These are phyloP conservation scores for Centaurea solstitialis DNA, from an alignment of 129 eudicot genomes.

Conservation along the genomic window DNA sequence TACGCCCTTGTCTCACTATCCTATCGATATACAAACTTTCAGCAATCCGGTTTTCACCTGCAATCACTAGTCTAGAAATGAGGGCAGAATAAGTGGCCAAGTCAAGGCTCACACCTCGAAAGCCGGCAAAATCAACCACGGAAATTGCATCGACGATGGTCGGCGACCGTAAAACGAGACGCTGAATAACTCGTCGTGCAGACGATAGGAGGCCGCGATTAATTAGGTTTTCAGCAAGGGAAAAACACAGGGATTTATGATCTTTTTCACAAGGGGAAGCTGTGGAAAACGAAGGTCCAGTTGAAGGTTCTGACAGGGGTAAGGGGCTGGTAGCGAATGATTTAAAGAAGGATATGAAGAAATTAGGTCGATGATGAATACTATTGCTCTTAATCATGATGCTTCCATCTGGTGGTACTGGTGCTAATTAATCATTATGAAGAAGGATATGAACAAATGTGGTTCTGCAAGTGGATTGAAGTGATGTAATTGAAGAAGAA, in stretches of 20 bases:
- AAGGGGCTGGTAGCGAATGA: constrained; percentile 36
- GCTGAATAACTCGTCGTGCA: constrained; percentile 44
- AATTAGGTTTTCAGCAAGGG: constrained; percentile 44
- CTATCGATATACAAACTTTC: constrained; percentile 43
- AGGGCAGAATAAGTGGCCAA: constrained; percentile 33
- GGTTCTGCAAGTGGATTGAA: constrained; percentile 6
- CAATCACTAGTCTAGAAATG: constrained; percentile 44
- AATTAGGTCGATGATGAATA: constrained; percentile 1
- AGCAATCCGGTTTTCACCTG: constrained; percentile 43
- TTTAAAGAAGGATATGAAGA: constrained; percentile 6
- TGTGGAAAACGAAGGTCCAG: constrained; percentile 19
- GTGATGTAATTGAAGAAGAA: background rate
- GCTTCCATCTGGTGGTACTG: constrained; percentile 10
- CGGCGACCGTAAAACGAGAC: constrained; percentile 42
- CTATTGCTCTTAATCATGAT: constrained; percentile 30
- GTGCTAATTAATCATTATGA: too few relatives aligned
- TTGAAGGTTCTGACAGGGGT: constrained; percentile 24
- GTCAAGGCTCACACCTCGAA: constrained; percentile 45
- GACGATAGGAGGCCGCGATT: constrained; percentile 44
- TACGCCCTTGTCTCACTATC: constrained; percentile 38
- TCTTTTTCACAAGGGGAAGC: constrained; percentile 10
- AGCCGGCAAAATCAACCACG: constrained; percentile 41
- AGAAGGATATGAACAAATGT: background rate
- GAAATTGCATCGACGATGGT: constrained; percentile 37
- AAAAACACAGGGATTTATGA: constrained; percentile 46